Conservation (phyloP, 1,284 basidiomycete genomes). For the Ceratobasidium sp. region DNA sequence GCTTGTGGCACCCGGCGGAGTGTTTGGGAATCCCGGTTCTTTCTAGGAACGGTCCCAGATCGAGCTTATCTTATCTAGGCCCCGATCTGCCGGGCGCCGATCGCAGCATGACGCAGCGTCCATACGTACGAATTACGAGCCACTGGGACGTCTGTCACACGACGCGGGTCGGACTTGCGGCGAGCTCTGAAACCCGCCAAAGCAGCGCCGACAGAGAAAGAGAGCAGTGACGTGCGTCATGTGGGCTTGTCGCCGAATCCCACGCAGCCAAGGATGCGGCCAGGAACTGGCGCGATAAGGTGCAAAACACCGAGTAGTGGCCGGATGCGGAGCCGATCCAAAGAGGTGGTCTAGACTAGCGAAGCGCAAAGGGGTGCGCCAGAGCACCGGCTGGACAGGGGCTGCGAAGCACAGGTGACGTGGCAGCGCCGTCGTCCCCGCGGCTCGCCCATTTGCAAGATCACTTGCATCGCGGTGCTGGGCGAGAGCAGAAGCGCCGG, state of each 20-base stretch:
- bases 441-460: not conserved
- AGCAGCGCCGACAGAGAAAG: not conserved
- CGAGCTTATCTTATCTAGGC: conserved; percentile 15
- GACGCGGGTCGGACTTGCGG: not conserved
- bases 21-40: not conserved
- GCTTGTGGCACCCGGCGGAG: conserved; percentile 19
- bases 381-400: not conserved
- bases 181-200: not conserved
- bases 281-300: not conserved
- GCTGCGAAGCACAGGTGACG: conserved; percentile 3
- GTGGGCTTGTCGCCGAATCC: not conserved
- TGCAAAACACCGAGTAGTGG: not conserved
- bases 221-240: not conserved
- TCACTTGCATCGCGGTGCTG: not conserved
- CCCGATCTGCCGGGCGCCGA: not conserved
- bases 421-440: conserved; percentile 3
- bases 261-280: not conserved
- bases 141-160: not conserved
- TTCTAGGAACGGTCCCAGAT: not conserved
- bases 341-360: not conserved
- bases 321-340: conserved; percentile 5
- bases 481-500: not conserved
- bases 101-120: not conserved
- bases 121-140: not conserved
- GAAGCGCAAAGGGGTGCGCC: not conserved